phyloP scores from a whole-genome alignment of 768 basidiomycete genomes.

The Floccularia luteovirens region DNA sequence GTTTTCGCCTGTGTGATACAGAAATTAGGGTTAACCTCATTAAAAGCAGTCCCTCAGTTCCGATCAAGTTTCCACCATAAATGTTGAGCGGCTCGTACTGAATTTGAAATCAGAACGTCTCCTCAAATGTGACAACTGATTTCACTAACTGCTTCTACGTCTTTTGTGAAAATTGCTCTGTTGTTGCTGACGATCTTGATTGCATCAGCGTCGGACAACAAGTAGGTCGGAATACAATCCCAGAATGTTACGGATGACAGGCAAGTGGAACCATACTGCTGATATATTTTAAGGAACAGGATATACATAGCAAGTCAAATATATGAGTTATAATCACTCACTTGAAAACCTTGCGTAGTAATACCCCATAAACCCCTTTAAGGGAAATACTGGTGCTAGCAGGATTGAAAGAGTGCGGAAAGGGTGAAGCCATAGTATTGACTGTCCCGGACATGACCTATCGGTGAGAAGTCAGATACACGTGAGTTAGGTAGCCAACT shows the following conservation, averaged over 20 bases:
- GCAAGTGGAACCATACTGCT: slow-evolving; percentile 28
- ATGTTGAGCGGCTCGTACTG: slow-evolving; percentile 34
- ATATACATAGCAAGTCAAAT: too few species aligned
- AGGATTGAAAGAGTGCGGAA: slow-evolving; percentile 17
- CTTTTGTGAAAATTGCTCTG: slow-evolving; percentile 29
- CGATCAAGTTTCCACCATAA: slow-evolving; percentile 38
- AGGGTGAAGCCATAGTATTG: slow-evolving; percentile 16
- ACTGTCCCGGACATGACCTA: neutral
- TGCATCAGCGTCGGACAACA: slow-evolving; percentile 36
- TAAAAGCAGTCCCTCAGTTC: slow-evolving; percentile 41
- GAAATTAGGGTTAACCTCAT: slow-evolving; percentile 25
- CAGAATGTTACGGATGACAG: slow-evolving; percentile 25
- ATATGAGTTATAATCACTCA: too few species aligned
- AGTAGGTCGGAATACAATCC: slow-evolving; percentile 22
- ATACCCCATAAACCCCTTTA: slow-evolving; percentile 21
- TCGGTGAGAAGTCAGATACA: too few species aligned
- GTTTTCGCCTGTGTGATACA: neutral
- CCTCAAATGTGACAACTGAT: neutral
- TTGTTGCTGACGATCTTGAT: slow-evolving; percentile 25
- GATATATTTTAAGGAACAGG: slow-evolving; percentile 30
- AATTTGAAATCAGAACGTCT: neutral
- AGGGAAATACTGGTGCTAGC: slow-evolving; percentile 23
- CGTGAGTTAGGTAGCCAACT: too few species aligned
- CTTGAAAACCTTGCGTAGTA: slow-evolving; percentile 26
- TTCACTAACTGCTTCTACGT: slow-evolving; percentile 23